Evolutionary conservation across 352 stramenopile genomes (phyloP).

Genomic region (Phytopythium oedochilum): DNA sequence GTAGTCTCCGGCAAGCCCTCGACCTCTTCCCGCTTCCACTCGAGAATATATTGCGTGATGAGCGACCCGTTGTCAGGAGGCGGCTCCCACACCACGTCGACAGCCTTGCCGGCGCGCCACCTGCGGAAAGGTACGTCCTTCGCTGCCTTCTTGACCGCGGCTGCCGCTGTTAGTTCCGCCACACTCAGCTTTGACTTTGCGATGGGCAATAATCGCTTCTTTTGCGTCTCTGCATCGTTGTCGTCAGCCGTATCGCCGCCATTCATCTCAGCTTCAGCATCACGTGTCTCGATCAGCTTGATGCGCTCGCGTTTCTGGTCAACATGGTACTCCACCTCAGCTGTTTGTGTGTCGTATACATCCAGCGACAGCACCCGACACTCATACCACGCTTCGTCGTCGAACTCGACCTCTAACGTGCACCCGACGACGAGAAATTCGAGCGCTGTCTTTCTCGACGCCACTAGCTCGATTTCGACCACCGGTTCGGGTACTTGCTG

Average conservation of each 20-base stretch:
- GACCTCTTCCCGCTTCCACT: slow-evolving; percentile 51
- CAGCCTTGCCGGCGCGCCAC: slow-evolving; percentile 65
- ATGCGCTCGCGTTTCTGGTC: slow-evolving; percentile 67
- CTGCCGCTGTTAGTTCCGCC: slow-evolving; percentile 40
- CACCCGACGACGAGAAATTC: slow-evolving; percentile 56
- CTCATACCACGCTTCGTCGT: slow-evolving; percentile 72
- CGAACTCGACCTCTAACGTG: slow-evolving; percentile 60
- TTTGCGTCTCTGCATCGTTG: slow-evolving; percentile 15
- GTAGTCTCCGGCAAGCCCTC: neutral
- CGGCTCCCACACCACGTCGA: slow-evolving; percentile 65
- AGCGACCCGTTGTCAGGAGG: slow-evolving; percentile 52
- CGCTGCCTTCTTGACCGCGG: slow-evolving; percentile 23
- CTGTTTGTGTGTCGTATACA: slow-evolving; percentile 51
- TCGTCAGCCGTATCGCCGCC: neutral
- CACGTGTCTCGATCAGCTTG: slow-evolving; percentile 39
- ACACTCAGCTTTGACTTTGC: slow-evolving; percentile 18
- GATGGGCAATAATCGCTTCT: slow-evolving; percentile 7
- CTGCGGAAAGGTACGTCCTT: slow-evolving; percentile 54
- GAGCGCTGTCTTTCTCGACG: slow-evolving; percentile 49
- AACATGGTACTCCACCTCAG: slow-evolving; percentile 53
- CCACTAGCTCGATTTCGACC: slow-evolving; percentile 40
- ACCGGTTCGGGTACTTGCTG: slow-evolving; percentile 60
- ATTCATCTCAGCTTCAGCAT: slow-evolving; percentile 17
- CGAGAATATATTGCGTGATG: slow-evolving; percentile 63
- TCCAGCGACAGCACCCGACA: slow-evolving; percentile 53